Evolutionary conservation across 441 rosid genomes (phyloP).

Genomic region (Populus hybrid): DNA sequence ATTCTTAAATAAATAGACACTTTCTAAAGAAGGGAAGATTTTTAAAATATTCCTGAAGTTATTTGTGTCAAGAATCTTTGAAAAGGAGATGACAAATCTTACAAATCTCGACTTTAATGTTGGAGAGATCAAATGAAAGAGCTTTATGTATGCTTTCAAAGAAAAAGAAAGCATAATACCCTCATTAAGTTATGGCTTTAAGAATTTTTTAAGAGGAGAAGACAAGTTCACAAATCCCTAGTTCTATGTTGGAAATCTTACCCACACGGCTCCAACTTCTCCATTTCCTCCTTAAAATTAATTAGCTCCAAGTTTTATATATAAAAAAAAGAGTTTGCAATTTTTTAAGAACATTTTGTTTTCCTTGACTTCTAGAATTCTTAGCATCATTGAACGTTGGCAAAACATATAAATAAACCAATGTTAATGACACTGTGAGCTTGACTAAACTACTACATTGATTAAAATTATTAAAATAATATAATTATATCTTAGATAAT

Average conservation of each 20-base stretch:
- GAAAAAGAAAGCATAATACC: too few relatives aligned
- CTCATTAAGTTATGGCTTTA: not conserved
- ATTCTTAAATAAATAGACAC: not conserved
- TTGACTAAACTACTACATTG: too few relatives aligned
- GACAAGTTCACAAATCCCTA: slow-evolving; percentile 23
- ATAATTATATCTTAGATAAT: too few relatives aligned
- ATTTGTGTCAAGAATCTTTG: slow-evolving; percentile 14
- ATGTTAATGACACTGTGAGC: too few relatives aligned
- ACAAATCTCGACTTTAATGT: slow-evolving; percentile 21
- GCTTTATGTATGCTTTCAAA: not conserved
- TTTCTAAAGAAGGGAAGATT: not conserved
- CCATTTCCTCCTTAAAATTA: not conserved
- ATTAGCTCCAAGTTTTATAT: too few relatives aligned
- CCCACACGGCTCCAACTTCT: slow-evolving; percentile 8
- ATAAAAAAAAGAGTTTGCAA: not conserved
- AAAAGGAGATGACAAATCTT: slow-evolving; percentile 2
- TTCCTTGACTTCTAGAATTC: too few relatives aligned
- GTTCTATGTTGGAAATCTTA: slow-evolving; percentile 12
- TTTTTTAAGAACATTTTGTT: not conserved
- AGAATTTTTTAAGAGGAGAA: not conserved
- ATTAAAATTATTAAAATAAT: too few relatives aligned
- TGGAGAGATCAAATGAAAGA: not conserved
- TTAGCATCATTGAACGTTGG: too few relatives aligned
- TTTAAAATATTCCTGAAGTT: not conserved
- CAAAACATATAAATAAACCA: too few relatives aligned